Base-by-base conservation (phyloP, 768 basidiomycete species). In the Plicaturopsis crispa region DNA sequence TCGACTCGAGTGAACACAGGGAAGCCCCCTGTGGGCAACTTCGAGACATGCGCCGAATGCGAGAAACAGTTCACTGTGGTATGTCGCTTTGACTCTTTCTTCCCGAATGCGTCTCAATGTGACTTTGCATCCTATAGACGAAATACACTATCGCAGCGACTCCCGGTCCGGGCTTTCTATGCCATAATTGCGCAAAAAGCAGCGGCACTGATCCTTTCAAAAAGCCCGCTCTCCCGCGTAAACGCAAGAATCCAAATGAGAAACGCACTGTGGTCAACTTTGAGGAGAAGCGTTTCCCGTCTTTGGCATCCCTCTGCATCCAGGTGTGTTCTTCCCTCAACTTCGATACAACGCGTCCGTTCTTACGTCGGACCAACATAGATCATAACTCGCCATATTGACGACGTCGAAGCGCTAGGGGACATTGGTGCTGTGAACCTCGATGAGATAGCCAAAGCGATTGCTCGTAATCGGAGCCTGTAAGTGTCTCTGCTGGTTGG, bases 51-150 rank as follows among this genome's bases (percentile, higher is more conserved):
- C 53, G 86, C 79, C 1, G 72, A 73, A 39, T 99, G 94, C 56
- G 69, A 72, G 36, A 81, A 84, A 42, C 78, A 82, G 48, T 96
- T 94, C 54, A 89, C 88, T 12, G 85, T 93, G 52, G 94, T 96
- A 57, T 41, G 80, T 71, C 12, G 20, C 5, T 21, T 21, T 23
- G 24, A 8, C 36, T 23, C 41, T 5, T 35, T n/a, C n/a, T n/a
- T 26, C 24, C 5, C 18, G 12, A 23, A 23, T 16, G 11, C 14
- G 10, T n/a, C 16, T 44, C 36, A 7, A 11, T 28, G 10, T 26
- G 24, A 30, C 17, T 39, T 6, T n/a, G 14, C 26, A 13, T 19
- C 24, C 31, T 23, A 16, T 31, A 93, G 91, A 92, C 87, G 2
- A 82, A 77, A 50, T 97, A 94, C 52, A 96, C 93, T 1, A 63